Conservation (phyloP, 208 protist genomes). For the Acanthamoeba triangularis region DNA sequence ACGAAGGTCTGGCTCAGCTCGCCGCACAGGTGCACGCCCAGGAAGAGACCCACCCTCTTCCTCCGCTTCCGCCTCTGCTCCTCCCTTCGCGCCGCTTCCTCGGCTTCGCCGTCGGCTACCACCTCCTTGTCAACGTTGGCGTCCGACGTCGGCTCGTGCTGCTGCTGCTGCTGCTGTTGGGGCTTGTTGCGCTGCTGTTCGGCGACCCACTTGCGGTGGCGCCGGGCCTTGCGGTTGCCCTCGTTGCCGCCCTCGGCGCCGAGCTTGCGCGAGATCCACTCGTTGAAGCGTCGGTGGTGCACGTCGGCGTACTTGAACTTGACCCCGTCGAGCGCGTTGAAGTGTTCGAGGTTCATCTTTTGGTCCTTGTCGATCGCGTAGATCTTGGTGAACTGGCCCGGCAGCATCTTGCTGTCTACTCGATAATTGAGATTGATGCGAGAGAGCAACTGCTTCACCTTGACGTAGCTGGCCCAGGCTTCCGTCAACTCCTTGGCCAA, state of each 20-base stretch:
- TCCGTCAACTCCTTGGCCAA: slow-evolving; percentile 57
- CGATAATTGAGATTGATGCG: neutral
- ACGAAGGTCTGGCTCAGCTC: slow-evolving; percentile 60
- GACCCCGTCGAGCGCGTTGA: slow-evolving; percentile 29
- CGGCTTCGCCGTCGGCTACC: neutral
- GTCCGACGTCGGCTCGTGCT: neutral
- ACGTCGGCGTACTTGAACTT: slow-evolving; percentile 68
- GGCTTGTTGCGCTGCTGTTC: neutral
- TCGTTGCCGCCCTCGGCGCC: slow-evolving; percentile 16
- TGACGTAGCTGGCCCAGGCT: slow-evolving; percentile 48
- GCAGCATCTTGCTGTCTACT: slow-evolving; percentile 48
- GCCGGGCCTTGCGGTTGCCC: slow-evolving; percentile 42
- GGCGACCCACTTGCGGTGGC: slow-evolving; percentile 31
- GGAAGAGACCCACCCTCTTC: slow-evolving; percentile 8
- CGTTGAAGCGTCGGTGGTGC: slow-evolving; percentile 39
- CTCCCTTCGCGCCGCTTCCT: neutral
- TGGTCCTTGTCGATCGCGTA: slow-evolving; percentile 68
- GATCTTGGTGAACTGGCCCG: slow-evolving; percentile 45
- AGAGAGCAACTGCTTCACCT: neutral
- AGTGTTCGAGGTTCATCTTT: slow-evolving; percentile 62
- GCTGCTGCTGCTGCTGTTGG: neutral
- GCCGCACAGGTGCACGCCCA: slow-evolving; percentile 60
- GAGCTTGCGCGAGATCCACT: slow-evolving; percentile 41
- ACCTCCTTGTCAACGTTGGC: neutral
- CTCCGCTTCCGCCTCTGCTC: neutral